These are phyloP conservation scores for Gelatoporia subvermispora DNA, from an alignment of 768 basidiomycete genomes.

Conservation along the genomic window DNA sequence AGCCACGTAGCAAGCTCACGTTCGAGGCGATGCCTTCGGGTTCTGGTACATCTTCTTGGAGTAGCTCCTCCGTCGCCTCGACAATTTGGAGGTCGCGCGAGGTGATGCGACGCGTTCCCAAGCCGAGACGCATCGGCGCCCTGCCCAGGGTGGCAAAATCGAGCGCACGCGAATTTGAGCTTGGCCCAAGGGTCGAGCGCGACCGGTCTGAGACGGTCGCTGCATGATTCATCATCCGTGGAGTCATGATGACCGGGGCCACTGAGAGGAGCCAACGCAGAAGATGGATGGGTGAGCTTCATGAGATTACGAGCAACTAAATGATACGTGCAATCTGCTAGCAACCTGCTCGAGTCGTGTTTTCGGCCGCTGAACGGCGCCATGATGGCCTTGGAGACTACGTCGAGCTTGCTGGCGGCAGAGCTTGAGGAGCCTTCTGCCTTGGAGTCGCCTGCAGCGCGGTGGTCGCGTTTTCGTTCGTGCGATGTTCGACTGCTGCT, in stretches of 20 bases:
- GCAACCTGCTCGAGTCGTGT: conserved; percentile 64
- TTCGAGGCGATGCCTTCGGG: conserved; percentile 63
- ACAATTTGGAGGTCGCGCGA: conserved; percentile 81
- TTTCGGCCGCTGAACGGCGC: conserved; percentile 62
- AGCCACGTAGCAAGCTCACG: conserved; percentile 83
- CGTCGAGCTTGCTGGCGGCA: conserved; percentile 40
- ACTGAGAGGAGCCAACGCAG: conserved; percentile 38
- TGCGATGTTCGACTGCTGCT: conserved; percentile 11
- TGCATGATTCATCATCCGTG: conserved; percentile 63
- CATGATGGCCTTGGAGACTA: conserved; percentile 66
- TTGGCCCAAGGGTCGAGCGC: conserved; percentile 30
- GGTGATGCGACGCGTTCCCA: conserved; percentile 64
- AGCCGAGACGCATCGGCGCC: conserved; percentile 64
- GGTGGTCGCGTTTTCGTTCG: conserved; percentile 34
- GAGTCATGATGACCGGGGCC: conserved; percentile 88
- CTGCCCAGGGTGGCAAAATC: conserved; percentile 79
- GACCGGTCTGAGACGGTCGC: conserved; percentile 60
- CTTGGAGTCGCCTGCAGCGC: conserved; percentile 35
- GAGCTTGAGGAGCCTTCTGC: conserved; percentile 17
- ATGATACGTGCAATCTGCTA: conserved; percentile 62
- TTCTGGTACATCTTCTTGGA: conserved; percentile 69
- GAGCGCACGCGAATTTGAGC: conserved; percentile 39
- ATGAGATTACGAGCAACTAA: conserved; percentile 3
- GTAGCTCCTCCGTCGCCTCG: conserved; percentile 75
- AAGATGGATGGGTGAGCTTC: not conserved